These are phyloP conservation scores for Babesia sp. DNA, from an alignment of 169 alveolate species.

Conservation along the genomic window DNA sequence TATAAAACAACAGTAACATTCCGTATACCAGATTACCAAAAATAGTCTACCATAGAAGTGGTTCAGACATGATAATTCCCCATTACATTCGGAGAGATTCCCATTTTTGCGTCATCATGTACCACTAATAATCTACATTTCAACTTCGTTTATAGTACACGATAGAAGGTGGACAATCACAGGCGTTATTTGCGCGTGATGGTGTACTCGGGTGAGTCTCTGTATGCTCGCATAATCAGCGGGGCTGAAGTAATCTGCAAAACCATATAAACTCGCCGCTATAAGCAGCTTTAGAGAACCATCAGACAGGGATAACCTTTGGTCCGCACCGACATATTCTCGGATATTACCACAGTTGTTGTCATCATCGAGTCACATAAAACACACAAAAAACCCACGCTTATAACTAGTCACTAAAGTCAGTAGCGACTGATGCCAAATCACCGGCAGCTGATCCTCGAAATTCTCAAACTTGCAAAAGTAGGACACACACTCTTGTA, in stretches of 20 bases:
- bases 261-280: neutral
- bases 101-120: constrained; percentile 44
- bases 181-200: constrained; percentile 53
- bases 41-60: constrained; percentile 1
- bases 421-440: constrained; percentile 92
- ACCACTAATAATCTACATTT: constrained; percentile 19
- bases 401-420: constrained; percentile 86
- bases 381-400: constrained; percentile 52
- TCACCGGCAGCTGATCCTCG: constrained; percentile 85
- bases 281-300: neutral
- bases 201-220: constrained; percentile 34
- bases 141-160: constrained; percentile 41
- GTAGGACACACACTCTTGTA: constrained; percentile 65
- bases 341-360: constrained; percentile 15
- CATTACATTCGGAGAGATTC: constrained; percentile 48
- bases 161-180: constrained; percentile 38
- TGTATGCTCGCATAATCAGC: constrained; percentile 32
- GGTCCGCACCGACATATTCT: constrained; percentile 52
- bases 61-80: constrained; percentile 32
- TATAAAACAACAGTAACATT: too few relatives aligned
- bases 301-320: constrained; percentile 73
- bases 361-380: constrained; percentile 9
- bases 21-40: neutral
- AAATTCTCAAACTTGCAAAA: constrained; percentile 75
- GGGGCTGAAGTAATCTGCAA: constrained; percentile 44